A percentile compares a stretch with the other conserved stretches of the same genome.
Conservation (phyloP, 169 alveolate genomes). For the Theileria annulata region DNA sequence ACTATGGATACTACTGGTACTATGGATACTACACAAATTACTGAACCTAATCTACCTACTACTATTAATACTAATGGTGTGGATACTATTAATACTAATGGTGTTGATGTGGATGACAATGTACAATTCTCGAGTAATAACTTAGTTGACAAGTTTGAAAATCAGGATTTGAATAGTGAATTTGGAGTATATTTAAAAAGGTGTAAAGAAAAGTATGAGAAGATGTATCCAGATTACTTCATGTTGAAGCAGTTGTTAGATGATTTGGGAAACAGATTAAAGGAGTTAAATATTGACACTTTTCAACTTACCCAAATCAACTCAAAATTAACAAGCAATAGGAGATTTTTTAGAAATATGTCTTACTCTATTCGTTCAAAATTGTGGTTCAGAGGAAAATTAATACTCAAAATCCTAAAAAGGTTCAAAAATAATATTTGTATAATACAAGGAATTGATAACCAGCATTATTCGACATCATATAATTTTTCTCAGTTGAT, state of each 20-base stretch:
- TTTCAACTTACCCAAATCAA: conserved; percentile 12
- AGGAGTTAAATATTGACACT: conserved; percentile 10
- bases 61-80: no score
- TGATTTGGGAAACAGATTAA: conserved; percentile 12
- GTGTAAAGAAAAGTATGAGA: background rate
- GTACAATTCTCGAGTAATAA: no score
- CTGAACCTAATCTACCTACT: no score
- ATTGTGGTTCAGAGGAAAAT: background rate
- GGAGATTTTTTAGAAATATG: background rate
- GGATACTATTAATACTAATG: background rate
- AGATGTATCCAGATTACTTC: background rate
- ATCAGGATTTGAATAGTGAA: background rate
- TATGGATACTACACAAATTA: no score
- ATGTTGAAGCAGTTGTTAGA: background rate
- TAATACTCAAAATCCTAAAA: background rate
- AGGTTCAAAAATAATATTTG: conserved; percentile 10
- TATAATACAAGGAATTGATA: conserved; percentile 33
- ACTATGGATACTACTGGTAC: no score
- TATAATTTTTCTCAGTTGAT: no score
- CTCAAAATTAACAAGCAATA: conserved; percentile 9
- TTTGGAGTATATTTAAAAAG: background rate
- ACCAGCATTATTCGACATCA: background rate
- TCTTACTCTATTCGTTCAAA: background rate
- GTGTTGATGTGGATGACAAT: no score
- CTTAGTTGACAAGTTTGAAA: no score